Evolutionary conservation across 2,329 filamentous ascomycete species (phyloP), one percentile per base, ranked within the genome.

Genomic region (Beauveria varroae): DNA sequence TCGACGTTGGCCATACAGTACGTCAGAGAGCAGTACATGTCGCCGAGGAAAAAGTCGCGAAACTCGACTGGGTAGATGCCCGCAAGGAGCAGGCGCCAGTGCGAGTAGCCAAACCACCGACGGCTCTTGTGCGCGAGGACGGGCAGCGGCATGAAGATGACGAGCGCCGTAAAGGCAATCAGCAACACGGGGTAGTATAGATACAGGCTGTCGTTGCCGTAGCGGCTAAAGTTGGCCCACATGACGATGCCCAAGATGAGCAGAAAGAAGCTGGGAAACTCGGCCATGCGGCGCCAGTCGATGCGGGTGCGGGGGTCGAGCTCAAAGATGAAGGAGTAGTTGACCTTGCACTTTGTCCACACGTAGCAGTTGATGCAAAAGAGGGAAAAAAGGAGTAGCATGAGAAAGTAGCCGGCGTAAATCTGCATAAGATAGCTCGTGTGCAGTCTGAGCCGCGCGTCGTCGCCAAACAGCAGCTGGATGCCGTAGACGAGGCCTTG

Each of bases 291-390:
- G 67, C 90, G 86, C 92, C 93, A 99, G 73, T 98, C 91, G 30
- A 98, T 78, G 65, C 88, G 85, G 72, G 95, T 86, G 62, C 93
- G 83, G 59, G 88, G 87, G 77, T 98, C 93, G 70, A 96, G 95
- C 75, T 99, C 95, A 70, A 99, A 99, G 67, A 98, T 91, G 73
- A 97, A 97, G 59, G 88, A 85, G 72, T 98, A 98, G 72, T 99
- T 99, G 75, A 99, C 90, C 74, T 93, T 96, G 71, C 88, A 86
- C 57, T 78, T 79, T 6, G 86, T 85, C 91, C 93, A 99, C 18
- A 96, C 76, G 61, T 87, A 86, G 72, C 93, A 96, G 69, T 92
- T 87, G 41, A 96, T 69, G 69, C 89, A 91, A 70, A 98, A 98
- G n/a, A 96, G 76, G 10, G 88, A 77, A 69, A 96, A 88, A 22